Conservation (phyloP, 208 protist species). For the Acanthamoeba healyi region DNA sequence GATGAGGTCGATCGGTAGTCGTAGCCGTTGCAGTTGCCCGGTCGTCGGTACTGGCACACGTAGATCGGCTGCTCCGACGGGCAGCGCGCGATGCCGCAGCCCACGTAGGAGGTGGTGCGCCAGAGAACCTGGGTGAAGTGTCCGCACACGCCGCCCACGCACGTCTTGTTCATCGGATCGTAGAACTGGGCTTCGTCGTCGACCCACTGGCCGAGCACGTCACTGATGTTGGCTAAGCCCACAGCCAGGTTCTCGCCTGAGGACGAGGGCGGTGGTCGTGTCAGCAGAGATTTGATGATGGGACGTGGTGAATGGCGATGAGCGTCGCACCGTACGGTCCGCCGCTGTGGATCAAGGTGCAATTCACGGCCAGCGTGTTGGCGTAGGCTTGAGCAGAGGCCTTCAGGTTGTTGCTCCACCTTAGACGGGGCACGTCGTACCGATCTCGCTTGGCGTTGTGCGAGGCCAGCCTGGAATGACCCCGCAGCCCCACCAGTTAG, state of each 20-base stretch:
- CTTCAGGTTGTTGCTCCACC: conserved; percentile 11
- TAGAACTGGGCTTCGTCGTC: conserved; percentile 61
- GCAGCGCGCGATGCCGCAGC: conserved; percentile 43
- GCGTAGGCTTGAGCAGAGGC: conserved; percentile 18
- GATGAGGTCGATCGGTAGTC: not conserved
- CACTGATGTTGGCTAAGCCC: not conserved
- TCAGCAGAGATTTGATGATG: not conserved
- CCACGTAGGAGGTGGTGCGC: conserved; percentile 33
- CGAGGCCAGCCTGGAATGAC: too few species aligned
- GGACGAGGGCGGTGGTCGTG: not conserved
- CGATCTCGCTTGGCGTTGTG: too few species aligned
- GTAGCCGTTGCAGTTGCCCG: conserved; percentile 63
- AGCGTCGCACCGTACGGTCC: not conserved
- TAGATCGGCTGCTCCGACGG: not conserved
- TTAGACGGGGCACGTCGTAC: too few species aligned
- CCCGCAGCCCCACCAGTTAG: too few species aligned
- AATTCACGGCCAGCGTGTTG: not conserved
- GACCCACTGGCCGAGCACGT: not conserved
- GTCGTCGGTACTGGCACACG: conserved; percentile 41
- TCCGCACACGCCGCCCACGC: conserved; percentile 38
- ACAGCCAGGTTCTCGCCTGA: conserved; percentile 7
- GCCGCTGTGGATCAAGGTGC: not conserved
- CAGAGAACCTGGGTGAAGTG: conserved; percentile 76
- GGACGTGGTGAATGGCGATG: not conserved
- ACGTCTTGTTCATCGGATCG: not conserved